Evolutionary conservation across 805 yeast genomes (phyloP).

Genomic region (Cyberlindnera amylophila): DNA sequence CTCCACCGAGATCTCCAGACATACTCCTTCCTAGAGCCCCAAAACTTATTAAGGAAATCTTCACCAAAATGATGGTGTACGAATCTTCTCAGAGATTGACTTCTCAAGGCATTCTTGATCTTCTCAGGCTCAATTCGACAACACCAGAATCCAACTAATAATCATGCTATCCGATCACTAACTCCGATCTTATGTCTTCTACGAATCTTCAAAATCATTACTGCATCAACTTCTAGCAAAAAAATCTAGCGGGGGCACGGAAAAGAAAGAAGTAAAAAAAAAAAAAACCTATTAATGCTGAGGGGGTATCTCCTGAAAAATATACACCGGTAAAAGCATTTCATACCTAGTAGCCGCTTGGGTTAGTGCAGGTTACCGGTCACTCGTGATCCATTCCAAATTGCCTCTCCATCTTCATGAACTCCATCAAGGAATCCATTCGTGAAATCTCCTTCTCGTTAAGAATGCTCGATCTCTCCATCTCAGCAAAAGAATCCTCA

Average conservation of each 20-base stretch:
- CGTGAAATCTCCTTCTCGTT: conserved; percentile 22
- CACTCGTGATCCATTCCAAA: conserved; percentile 4
- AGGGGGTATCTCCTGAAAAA: no score
- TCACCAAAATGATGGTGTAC: conserved; percentile 42
- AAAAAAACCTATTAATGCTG: no score
- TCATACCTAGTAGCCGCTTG: no score
- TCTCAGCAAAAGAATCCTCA: conserved; percentile 24
- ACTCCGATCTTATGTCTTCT: no score
- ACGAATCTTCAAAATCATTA: no score
- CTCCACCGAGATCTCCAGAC: conserved; percentile 18
- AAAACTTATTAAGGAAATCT: conserved; percentile 26
- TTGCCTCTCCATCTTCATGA: conserved; percentile 23
- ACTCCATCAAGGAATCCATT: conserved; percentile 20
- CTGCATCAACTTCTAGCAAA: no score
- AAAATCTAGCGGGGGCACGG: no score
- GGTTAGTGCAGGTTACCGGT: no score
- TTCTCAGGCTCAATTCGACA: not conserved
- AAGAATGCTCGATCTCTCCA: conserved; percentile 20
- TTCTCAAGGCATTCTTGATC: conserved; percentile 18
- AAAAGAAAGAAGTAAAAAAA: no score
- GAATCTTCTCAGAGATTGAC: conserved; percentile 32
- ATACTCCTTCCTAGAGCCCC: conserved; percentile 36
- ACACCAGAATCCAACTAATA: not conserved
- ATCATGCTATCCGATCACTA: no score
- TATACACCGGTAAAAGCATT: no score